These are phyloP conservation scores for Cyamopsis tetragonoloba DNA, from an alignment of 306 rosid species.

Conservation along the genomic window DNA sequence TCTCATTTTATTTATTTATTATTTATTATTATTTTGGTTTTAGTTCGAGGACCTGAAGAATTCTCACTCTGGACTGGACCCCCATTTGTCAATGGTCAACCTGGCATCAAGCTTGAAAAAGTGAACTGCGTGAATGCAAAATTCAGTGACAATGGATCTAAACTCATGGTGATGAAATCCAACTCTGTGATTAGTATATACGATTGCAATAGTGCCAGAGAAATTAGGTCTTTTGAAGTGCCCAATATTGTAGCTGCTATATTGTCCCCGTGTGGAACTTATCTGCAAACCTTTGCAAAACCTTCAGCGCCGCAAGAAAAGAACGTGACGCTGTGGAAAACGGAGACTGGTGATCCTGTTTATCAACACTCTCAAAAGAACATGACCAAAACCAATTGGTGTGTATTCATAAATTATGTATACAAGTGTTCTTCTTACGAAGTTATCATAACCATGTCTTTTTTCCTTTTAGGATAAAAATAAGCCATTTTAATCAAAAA, in stretches of 20 bases:
- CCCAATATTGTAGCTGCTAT: slow-evolving; percentile 53
- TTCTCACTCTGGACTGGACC: slow-evolving; percentile 85
- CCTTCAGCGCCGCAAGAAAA: slow-evolving; percentile 65
- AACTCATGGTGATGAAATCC: slow-evolving; percentile 60
- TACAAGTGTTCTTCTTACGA: neutral
- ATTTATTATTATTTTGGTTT: neutral
- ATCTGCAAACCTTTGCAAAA: slow-evolving; percentile 71
- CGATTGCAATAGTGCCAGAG: slow-evolving; percentile 50
- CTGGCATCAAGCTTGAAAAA: slow-evolving; percentile 60
- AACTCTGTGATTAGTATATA: slow-evolving; percentile 44
- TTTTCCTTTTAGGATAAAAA: too few species aligned
- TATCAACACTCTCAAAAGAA: slow-evolving; percentile 74
- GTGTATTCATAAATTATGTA: neutral
- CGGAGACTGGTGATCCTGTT: slow-evolving; percentile 51
- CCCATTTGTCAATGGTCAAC: slow-evolving; percentile 56
- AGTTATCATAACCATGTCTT: neutral
- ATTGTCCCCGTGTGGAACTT: slow-evolving; percentile 75
- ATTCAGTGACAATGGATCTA: slow-evolving; percentile 76
- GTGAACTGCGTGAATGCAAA: slow-evolving; percentile 51
- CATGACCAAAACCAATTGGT: slow-evolving; percentile 70
- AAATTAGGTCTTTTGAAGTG: slow-evolving; percentile 63
- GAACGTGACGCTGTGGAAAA: slow-evolving; percentile 69
- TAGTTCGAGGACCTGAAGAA: slow-evolving; percentile 75
- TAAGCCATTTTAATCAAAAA: too few species aligned
- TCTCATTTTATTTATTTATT: neutral